Base-by-base conservation (phyloP, 768 basidiomycete species). In the Cystobasidium onofrii region DNA sequence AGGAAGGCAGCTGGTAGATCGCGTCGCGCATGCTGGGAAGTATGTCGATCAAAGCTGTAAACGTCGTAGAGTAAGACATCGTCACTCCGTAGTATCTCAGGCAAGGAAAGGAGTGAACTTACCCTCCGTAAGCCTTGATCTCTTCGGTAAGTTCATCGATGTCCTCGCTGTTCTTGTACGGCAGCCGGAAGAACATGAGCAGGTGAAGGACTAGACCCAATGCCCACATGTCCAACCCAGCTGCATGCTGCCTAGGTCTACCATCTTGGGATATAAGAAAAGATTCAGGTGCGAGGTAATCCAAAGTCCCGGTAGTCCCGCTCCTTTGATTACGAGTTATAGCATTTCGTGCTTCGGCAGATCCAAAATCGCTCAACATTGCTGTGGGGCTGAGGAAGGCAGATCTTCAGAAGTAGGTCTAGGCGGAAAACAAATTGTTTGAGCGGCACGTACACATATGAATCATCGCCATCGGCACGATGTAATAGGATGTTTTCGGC, bases 151-250 rank as follows among this genome's bases (percentile, higher is more conserved):
- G 82, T 55, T 82, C 65, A 29, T 50, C 82, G 46, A 87, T 85
- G 83, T 90, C 84, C 77, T 89, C 89, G 17, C 88, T 88, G 0
- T 78, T 79, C 76, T 91, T 87, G 78, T 92, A 97, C 0, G 95
- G 94, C 23, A 95, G 81, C 39, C 87, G 86, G 82, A 97, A 92
- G 83, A 96, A 98, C 0, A 95, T 82, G 75, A 98, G 85, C 78
- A 92, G 94, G 83, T 97, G 88, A 20, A 98, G 84, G 71, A 98
- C 91, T 89, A 98, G 92, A 0, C 81, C 94, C 18, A 98, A 84
- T 4, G 91, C 91, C 94, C 95, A 98, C 88, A 96, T 92, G 79
- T 98, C 94, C 2, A 90, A 86, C 78, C 93, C 93, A 0, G 91
- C 91, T 78, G 91, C 89, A 1, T 91, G 84, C 57, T 89, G 88